Evolutionary conservation across 257 asterid species (phyloP).

Genomic region (Gentiana dahurica): DNA sequence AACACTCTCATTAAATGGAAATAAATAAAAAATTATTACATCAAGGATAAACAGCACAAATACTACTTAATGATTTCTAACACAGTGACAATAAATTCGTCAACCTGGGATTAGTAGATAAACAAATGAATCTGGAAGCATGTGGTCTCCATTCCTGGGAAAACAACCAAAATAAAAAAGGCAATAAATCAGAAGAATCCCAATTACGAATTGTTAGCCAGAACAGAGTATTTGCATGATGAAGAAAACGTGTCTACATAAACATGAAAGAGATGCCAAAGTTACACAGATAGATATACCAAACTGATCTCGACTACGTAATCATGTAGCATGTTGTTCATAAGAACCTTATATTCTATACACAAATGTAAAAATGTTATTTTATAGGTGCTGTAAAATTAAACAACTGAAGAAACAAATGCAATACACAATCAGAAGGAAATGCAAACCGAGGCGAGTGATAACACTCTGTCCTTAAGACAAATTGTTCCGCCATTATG

Average conservation of each 20-base stretch:
- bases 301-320: not conserved
- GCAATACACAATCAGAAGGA: too few relatives aligned
- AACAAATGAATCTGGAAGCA: conserved; percentile 67
- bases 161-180: conserved; percentile 4
- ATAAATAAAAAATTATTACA: too few relatives aligned
- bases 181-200: not conserved
- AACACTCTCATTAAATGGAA: too few relatives aligned
- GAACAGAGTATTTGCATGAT: not conserved
- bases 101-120: conserved; percentile 93
- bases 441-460: too few relatives aligned
- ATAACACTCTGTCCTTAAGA: too few relatives aligned
- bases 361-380: too few relatives aligned
- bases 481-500: too few relatives aligned
- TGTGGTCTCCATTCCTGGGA: conserved; percentile 75
- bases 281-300: not conserved
- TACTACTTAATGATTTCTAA: not conserved
- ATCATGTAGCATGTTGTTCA: too few relatives aligned
- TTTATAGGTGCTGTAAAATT: too few relatives aligned
- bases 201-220: not conserved
- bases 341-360: too few relatives aligned
- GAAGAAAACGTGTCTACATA: not conserved
- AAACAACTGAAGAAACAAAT: too few relatives aligned
- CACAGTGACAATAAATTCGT: conserved; percentile 2
- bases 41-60: not conserved
- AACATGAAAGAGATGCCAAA: not conserved